phyloP scores from a whole-genome alignment of 2,329 filamentous ascomycete genomes.

The Fusarium austroafricanum region DNA sequence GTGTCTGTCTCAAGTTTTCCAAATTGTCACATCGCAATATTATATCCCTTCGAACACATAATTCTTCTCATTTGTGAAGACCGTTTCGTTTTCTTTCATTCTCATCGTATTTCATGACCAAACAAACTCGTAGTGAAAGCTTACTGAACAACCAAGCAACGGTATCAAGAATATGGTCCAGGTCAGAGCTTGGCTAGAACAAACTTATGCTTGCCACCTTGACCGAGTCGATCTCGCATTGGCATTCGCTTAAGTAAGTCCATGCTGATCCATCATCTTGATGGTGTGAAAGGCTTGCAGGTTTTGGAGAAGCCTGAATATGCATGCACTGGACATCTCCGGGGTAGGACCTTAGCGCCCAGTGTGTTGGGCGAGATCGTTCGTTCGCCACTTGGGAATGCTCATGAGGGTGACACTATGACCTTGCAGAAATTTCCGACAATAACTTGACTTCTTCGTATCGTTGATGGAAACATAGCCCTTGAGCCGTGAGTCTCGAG shows the following conservation, averaged over 20 bases:
- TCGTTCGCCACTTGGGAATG: neutral
- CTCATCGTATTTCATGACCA: neutral
- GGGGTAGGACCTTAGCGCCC: slow-evolving; percentile 1
- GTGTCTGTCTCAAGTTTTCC: too few relatives aligned
- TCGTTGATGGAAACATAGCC: too few relatives aligned
- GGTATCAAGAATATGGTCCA: neutral
- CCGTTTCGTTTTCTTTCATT: neutral
- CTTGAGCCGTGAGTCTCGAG: too few relatives aligned
- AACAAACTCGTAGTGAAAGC: neutral
- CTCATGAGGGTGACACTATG: too few relatives aligned
- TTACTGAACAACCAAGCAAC: neutral
- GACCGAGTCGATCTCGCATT: neutral
- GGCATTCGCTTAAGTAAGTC: neutral
- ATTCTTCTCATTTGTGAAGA: too few relatives aligned
- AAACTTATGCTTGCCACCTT: neutral
- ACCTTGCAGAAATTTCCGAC: too few relatives aligned
- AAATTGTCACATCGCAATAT: neutral
- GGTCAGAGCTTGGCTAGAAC: neutral
- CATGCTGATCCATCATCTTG: neutral
- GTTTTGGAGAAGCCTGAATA: neutral
- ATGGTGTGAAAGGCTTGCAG: neutral
- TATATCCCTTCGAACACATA: neutral
- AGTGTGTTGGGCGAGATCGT: neutral
- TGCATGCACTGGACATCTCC: neutral
- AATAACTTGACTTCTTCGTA: too few relatives aligned